Conservation (phyloP, 345 rosid species). For the Carallia brachiata region DNA sequence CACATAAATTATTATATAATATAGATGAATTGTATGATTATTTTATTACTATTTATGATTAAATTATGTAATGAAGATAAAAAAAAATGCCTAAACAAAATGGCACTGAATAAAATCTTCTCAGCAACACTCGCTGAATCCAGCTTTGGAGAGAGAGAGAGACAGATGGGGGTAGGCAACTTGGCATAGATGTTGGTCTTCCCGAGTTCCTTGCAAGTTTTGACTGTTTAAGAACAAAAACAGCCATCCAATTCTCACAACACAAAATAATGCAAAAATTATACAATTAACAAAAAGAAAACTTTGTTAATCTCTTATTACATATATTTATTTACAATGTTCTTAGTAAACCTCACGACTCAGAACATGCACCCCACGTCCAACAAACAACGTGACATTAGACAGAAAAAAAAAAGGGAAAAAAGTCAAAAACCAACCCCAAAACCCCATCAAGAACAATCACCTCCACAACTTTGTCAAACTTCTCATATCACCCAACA, state of each 20-base stretch:
- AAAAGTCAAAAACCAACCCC: slow-evolving; percentile 3
- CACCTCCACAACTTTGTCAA: slow-evolving; percentile 5
- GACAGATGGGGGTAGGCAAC: neutral
- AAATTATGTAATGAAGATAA: neutral
- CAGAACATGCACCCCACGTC: slow-evolving; percentile 62
- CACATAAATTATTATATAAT: no score
- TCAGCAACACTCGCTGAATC: neutral
- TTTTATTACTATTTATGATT: no score
- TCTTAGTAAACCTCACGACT: neutral
- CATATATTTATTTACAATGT: neutral
- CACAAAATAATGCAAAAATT: neutral
- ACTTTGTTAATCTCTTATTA: neutral
- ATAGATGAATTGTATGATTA: no score
- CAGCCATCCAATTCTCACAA: slow-evolving; percentile 22
- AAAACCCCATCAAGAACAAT: slow-evolving; percentile 3
- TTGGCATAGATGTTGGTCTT: slow-evolving; percentile 11
- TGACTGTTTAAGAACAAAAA: slow-evolving; percentile 24
- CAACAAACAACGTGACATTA: slow-evolving; percentile 7
- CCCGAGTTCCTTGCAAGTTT: slow-evolving; percentile 28
- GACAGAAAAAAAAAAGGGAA: neutral
- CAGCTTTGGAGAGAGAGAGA: neutral
- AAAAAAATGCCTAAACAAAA: neutral
- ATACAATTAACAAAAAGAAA: neutral
- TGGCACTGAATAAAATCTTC: neutral
- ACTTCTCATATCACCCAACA: no score